A percentile compares a stretch with the other conserved stretches of the same genome.
Conservation (phyloP, 441 rosid genomes). For the Melianthus villosus region DNA sequence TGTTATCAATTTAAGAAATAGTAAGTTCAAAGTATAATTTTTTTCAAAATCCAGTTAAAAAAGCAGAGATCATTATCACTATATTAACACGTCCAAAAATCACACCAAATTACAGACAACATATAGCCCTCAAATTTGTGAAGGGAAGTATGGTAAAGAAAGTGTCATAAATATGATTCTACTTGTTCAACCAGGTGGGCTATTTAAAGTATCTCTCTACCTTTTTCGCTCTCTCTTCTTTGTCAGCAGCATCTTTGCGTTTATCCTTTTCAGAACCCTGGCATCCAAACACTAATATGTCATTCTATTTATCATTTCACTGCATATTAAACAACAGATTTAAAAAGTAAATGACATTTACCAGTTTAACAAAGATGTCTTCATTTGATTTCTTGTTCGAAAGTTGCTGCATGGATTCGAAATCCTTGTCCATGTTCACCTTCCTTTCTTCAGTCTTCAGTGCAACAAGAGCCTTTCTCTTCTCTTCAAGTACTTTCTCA, state of each 20-base stretch:
- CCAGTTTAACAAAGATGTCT: slow-evolving; percentile 83
- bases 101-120: too few relatives aligned
- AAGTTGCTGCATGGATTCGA: slow-evolving; percentile 62
- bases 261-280: slow-evolving; percentile 92
- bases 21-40: too few relatives aligned
- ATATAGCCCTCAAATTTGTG: too few relatives aligned
- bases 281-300: slow-evolving; percentile 7
- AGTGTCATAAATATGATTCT: not conserved
- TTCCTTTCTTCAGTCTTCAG: slow-evolving; percentile 62
- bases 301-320: too few relatives aligned
- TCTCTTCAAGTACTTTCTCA: slow-evolving; percentile 71
- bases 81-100: too few relatives aligned
- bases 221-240: slow-evolving; percentile 78
- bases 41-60: too few relatives aligned
- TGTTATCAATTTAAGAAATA: too few relatives aligned
- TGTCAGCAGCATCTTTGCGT: slow-evolving; percentile 59
- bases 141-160: too few relatives aligned
- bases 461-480: slow-evolving; percentile 53
- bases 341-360: slow-evolving; percentile 12
- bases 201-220: slow-evolving; percentile 15
- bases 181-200: too few relatives aligned
- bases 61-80: too few relatives aligned
- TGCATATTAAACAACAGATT: too few relatives aligned
- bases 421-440: slow-evolving; percentile 49
- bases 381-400: slow-evolving; percentile 62